These are phyloP conservation scores for Aspergillus fijiensis DNA, from an alignment of 2,329 filamentous ascomycete genomes.

Conservation along the genomic window DNA sequence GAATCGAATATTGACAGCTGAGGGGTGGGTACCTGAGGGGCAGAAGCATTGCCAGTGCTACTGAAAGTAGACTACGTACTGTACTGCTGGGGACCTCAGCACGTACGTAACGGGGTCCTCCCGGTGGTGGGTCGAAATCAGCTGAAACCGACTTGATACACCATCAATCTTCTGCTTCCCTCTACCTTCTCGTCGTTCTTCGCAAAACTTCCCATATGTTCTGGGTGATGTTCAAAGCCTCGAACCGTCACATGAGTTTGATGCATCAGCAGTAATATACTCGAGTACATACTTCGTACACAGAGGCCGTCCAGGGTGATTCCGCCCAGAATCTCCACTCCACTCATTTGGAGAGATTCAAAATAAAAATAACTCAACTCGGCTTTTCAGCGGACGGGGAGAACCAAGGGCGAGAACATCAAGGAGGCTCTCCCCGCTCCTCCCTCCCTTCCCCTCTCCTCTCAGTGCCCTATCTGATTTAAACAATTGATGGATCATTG, in stretches of 20 bases:
- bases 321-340: background rate
- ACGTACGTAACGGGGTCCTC: conserved; percentile 5
- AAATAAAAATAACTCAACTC: too few species aligned
- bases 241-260: too few species aligned
- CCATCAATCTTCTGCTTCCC: conserved; percentile 2
- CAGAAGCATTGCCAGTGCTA: too few species aligned
- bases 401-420: background rate
- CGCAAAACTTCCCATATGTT: background rate
- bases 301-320: background rate
- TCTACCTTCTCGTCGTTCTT: conserved; percentile 14
- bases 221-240: too few species aligned
- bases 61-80: too few species aligned
- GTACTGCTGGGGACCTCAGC: background rate
- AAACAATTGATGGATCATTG: background rate
- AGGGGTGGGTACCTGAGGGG: too few species aligned
- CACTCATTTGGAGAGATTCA: too few species aligned
- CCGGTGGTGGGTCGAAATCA: conserved; percentile 1
- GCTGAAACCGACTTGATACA: conserved; percentile 8
- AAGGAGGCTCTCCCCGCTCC: background rate
- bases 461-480: background rate
- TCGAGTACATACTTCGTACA: background rate
- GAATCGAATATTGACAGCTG: too few species aligned
- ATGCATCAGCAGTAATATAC: too few species aligned
- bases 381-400: background rate
- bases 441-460: too few species aligned